phyloP scores from a whole-genome alignment of 2,329 filamentous ascomycete species.

The Cercospora berteroae region DNA sequence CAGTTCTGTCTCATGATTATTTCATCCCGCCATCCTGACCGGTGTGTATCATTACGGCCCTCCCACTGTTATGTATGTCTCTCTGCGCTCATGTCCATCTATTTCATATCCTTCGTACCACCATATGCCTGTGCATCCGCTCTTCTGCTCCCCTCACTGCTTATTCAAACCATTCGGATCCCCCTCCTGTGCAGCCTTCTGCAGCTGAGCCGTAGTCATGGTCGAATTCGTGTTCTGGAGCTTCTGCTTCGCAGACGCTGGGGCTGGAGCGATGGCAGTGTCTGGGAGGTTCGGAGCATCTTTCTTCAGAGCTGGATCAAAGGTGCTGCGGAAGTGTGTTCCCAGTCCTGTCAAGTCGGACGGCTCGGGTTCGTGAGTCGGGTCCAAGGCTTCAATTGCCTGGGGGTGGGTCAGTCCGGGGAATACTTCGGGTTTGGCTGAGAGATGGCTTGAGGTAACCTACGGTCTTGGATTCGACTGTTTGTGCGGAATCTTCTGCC shows the following conservation, averaged over 20 bases:
- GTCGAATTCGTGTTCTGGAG: slow-evolving; percentile 17
- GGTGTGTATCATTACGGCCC: not conserved
- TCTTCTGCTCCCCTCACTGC: not conserved
- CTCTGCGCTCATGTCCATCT: not conserved
- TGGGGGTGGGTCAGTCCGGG: slow-evolving; percentile 1
- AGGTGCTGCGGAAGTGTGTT: slow-evolving; percentile 23
- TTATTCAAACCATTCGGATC: slow-evolving; percentile 23
- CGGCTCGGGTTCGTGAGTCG: slow-evolving; percentile 21
- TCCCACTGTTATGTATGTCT: not conserved
- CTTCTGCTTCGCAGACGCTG: slow-evolving; percentile 15
- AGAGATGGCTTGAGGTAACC: not conserved
- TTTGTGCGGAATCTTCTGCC: not conserved
- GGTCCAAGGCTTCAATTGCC: slow-evolving; percentile 21
- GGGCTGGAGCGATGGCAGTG: not conserved
- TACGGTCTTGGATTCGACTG: slow-evolving; percentile 14
- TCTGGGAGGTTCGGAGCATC: slow-evolving; percentile 15
- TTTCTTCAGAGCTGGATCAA: slow-evolving; percentile 19
- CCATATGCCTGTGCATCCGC: no score
- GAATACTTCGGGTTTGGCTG: not conserved
- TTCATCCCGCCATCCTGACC: not conserved
- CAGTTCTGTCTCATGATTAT: not conserved
- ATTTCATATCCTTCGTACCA: not conserved
- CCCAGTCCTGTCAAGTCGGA: slow-evolving; percentile 21
- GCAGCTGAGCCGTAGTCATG: slow-evolving; percentile 23
- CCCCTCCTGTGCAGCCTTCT: slow-evolving; percentile 22